Evolutionary conservation across 169 alveolate genomes (phyloP), one percentile per base, ranked within the genome.

Genomic region (Eimeria falciformis): DNA sequence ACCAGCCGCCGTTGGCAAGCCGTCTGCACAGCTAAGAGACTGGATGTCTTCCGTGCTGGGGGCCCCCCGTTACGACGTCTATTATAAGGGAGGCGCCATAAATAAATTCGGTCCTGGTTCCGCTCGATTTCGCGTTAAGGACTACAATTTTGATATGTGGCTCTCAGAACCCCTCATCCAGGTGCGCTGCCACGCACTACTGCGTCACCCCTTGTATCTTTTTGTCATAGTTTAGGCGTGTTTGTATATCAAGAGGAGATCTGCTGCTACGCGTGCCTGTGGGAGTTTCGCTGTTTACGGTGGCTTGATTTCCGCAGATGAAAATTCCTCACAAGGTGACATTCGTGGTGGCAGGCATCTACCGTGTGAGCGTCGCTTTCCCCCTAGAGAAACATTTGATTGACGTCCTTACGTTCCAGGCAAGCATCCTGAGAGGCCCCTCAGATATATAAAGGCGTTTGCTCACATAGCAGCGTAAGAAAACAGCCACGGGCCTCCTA

Each of bases 331-430:
- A 91, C 84, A 91, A 91, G 58, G 23, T 62, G 11, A 71, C 90
- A 1, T 73, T 66, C 56, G 92, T 73, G 33, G 73, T 91, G 17
- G 89, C 23, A 4, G 82, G 62, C 40, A 83, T 91, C 83, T 91
- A 91, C 81, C 75, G 94, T 33, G 92, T 91, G 68, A 75, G 90
- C 47, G 94, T 55, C 18, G 92, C 92, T 9, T 91, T 91, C 85
- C 94, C 94, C 0, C 50, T 62, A 2, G 92, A 91, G 90, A 40
- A 23, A 45, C 94, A 90, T 21, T 85, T 77, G 37, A 90, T 90
- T 14, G 94, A 90, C 71, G 94, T 90, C 56, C 82, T 90, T 17
- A 47, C 82, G 18, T 90, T 90, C 77, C 91, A 90, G 84, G 94
- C 66, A 43, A 25, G 86, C n/a, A 43, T 27, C 37, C 40, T 33